A percentile compares a stretch with the other conserved stretches of the same genome.
phyloP scores from a whole-genome alignment of 805 yeast genomes.

The Diddensiella santjacobensis region DNA sequence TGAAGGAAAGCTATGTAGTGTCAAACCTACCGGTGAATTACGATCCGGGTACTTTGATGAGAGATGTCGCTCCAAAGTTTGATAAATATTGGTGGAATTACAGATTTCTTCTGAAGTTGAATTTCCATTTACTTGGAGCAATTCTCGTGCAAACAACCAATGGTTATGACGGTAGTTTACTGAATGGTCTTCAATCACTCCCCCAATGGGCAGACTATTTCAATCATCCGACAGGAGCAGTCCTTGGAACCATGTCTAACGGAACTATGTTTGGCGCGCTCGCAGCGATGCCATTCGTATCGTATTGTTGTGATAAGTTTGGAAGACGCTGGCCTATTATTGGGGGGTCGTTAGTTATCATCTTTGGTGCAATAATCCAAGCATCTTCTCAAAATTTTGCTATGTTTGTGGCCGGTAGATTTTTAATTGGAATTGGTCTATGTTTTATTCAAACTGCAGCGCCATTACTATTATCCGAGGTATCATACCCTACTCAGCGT shows the following conservation, averaged over 20 bases:
- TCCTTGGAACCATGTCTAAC: conserved; percentile 11
- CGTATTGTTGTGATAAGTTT: conserved; percentile 50
- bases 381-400: conserved; percentile 42
- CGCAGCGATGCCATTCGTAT: conserved; percentile 36
- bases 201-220: conserved; percentile 17
- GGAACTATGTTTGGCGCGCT: conserved; percentile 25
- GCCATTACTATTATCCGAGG: conserved; percentile 8
- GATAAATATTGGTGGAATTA: conserved; percentile 15
- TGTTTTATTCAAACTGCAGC: conserved; percentile 58
- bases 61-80: conserved; percentile 9
- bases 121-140: conserved; percentile 5
- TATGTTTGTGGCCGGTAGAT: conserved; percentile 68
- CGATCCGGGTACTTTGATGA: background rate
- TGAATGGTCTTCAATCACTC: conserved; percentile 26
- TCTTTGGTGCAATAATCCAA: conserved; percentile 54
- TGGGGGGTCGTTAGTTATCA: conserved; percentile 51
- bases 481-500: conserved; percentile 15
- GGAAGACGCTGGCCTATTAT: conserved; percentile 63
- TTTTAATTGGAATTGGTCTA: conserved; percentile 65
- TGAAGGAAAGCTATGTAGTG: background rate
- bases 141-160: conserved; percentile 8
- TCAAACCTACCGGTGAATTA: background rate
- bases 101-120: conserved; percentile 5
- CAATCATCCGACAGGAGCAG: conserved; percentile 9
- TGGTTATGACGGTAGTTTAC: conserved; percentile 20